Percentiles rank a stretch among this genome's conserved stretches.
Evolutionary conservation across 331 rosid species (phyloP).

Genomic region (Acacia pycnantha): DNA sequence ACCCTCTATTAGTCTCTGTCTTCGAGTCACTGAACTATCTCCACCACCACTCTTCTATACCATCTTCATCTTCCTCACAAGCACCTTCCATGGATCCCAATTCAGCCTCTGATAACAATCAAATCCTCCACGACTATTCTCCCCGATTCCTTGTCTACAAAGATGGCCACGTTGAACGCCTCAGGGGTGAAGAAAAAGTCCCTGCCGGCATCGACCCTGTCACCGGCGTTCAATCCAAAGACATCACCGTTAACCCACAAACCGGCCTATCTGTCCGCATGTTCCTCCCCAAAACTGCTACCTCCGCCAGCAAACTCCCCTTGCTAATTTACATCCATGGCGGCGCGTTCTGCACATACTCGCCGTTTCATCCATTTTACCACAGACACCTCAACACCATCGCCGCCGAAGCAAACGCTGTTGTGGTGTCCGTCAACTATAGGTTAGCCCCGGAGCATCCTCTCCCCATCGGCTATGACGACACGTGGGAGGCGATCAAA

Average conservation of each 20-base stretch:
- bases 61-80: background rate
- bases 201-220: constrained; percentile 43
- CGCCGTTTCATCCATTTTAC: constrained; percentile 41
- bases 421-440: constrained; percentile 52
- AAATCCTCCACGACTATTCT: constrained; percentile 40
- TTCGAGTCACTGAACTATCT: background rate
- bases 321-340: constrained; percentile 67
- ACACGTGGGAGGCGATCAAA: constrained; percentile 52
- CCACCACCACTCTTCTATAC: background rate
- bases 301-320: constrained; percentile 38
- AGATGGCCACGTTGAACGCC: constrained; percentile 54
- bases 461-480: constrained; percentile 55
- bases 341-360: constrained; percentile 53
- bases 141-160: constrained; percentile 44
- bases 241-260: constrained; percentile 42
- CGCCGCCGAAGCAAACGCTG: constrained; percentile 35
- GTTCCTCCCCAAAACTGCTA: constrained; percentile 42
- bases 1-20: background rate
- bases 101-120: background rate
- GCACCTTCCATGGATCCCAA: constrained; percentile 21
- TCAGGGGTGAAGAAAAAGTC: constrained; percentile 35
- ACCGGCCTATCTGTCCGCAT: constrained; percentile 51
- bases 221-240: constrained; percentile 54
- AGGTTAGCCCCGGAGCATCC: constrained; percentile 69
- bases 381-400: constrained; percentile 40